Percentiles rank a stretch among this genome's conserved stretches.
These are phyloP conservation scores for Coemansia reversa DNA, from an alignment of 192 early-diverging fungal species.

Conservation along the genomic window DNA sequence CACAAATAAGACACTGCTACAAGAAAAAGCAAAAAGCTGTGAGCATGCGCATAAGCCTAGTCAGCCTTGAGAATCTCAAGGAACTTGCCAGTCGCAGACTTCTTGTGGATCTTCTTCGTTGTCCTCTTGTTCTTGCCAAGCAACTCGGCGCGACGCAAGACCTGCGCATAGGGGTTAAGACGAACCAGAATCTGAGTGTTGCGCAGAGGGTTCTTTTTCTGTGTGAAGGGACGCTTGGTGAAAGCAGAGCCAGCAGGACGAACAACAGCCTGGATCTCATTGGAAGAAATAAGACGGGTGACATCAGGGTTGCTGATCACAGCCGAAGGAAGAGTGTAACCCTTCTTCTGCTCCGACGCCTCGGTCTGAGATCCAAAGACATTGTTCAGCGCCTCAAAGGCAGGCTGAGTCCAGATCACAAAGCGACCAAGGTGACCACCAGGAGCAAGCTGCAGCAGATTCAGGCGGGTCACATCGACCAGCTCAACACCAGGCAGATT, in stretches of 20 bases:
- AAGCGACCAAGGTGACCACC: constrained; percentile 99
- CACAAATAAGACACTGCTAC: too few species aligned
- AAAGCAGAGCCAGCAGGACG: constrained; percentile 74
- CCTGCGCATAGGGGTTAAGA: constrained; percentile 96
- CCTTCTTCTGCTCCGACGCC: constrained; percentile 82
- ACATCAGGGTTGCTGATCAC: constrained; percentile 95
- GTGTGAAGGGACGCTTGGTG: constrained; percentile 90
- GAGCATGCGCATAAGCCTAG: constrained; percentile 13
- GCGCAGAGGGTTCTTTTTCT: constrained; percentile 98
- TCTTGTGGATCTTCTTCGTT: constrained; percentile 61
- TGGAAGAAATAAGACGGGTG: constrained; percentile 92
- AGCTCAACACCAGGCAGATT: constrained; percentile 98
- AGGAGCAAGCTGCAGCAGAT: constrained; percentile 97
- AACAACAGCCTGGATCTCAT: constrained; percentile 94
- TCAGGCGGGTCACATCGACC: constrained; percentile 84
- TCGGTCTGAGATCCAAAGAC: constrained; percentile 87
- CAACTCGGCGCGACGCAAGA: constrained; percentile 76
- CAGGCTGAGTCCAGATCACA: constrained; percentile 96
- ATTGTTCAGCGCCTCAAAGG: constrained; percentile 88
- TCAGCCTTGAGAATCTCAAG: constrained; percentile 56
- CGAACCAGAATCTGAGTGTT: constrained; percentile 89
- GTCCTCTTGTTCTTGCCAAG: constrained; percentile 58
- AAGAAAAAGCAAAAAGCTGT: too few species aligned
- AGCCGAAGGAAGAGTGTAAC: constrained; percentile 82
- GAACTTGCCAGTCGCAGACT: constrained; percentile 51